Base-by-base conservation (phyloP, 2,329 filamentous ascomycete species). In the Pyrenophora teres region DNA sequence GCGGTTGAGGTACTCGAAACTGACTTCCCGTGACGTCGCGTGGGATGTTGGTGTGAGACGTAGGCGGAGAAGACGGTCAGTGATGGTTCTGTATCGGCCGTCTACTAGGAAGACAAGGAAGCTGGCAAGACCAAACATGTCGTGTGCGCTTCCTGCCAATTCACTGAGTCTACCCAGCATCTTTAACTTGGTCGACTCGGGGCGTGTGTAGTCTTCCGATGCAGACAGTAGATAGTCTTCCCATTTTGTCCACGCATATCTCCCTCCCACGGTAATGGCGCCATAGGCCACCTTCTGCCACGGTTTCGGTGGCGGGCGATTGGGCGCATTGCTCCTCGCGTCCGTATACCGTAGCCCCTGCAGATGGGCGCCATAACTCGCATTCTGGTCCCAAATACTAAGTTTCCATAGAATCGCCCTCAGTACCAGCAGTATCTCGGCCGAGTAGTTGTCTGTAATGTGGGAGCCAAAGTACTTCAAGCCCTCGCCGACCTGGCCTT, bases 1-100 rank as follows among this genome's bases (percentile, higher is more conserved):
- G 40, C 94, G 87, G 73, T 99, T 99, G 42, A 97, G 84, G 68
- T 97, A 97, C 76, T 99, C 94, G 70, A 99, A 97, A 1, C 90
- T 96, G 21, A 99, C 92, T 74, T 97, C 92, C 27, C 93, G 84
- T 70, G 86, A 90, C 58, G 95, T 88, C 70, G 96, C 90, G 52
- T 72, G 91, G 3, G 88, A 92, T 4, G 89, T 88, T 6, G 94
- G 89, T 3, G 91, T 88, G 38, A 99, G 83, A 48, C 93, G 87
- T 74, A 99, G 87, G 52, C 89, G 83, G 47, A 99, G 78, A 9
- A 94, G 71, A 47, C 94, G 86, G 72, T 99, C 94, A 45, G 96
- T 83, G 12, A 99, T 78, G 1, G 94, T 99, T 51, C 94, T 84
- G 73, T 97, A 97, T 63, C 89, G 84, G 13, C 94, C 94, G 63